A percentile compares a stretch with the other conserved stretches of the same genome.
These are phyloP conservation scores for Prunella vulgaris DNA, from an alignment of 257 asterid species.

Conservation along the genomic window DNA sequence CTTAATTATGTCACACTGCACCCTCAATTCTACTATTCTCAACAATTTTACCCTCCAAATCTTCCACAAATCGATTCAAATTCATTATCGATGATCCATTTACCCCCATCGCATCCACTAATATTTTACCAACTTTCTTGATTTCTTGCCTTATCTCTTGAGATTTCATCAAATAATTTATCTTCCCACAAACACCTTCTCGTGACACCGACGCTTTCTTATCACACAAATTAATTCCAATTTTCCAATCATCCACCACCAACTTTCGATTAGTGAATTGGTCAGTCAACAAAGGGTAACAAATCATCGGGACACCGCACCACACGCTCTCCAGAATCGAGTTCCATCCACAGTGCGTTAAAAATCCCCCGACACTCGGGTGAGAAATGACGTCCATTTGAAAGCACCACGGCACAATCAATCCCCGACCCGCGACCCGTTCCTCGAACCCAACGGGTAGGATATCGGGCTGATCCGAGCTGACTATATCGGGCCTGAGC, in stretches of 20 bases:
- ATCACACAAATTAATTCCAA: slow-evolving; percentile 48
- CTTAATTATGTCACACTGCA: background rate
- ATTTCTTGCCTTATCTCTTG: slow-evolving; percentile 25
- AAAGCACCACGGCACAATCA: slow-evolving; percentile 46
- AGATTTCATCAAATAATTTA: slow-evolving; percentile 35
- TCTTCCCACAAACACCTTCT: slow-evolving; percentile 29
- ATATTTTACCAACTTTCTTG: slow-evolving; percentile 23
- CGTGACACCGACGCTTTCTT: slow-evolving; percentile 2
- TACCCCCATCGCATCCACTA: slow-evolving; percentile 19
- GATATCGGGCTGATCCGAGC: slow-evolving; percentile 25
- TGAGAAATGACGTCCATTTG: slow-evolving; percentile 40
- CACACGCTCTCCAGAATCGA: slow-evolving; percentile 47
- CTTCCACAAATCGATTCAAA: slow-evolving; percentile 33
- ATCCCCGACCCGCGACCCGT: slow-evolving; percentile 25
- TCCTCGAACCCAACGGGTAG: slow-evolving; percentile 32
- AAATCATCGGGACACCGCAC: slow-evolving; percentile 44
- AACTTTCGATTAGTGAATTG: slow-evolving; percentile 46
- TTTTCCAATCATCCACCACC: slow-evolving; percentile 54
- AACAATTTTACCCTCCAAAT: slow-evolving; percentile 33
- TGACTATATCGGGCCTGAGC: slow-evolving; percentile 43
- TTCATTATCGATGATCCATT: slow-evolving; percentile 33
- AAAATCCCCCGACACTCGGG: slow-evolving; percentile 44
- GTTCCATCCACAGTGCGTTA: slow-evolving; percentile 62
- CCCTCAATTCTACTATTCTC: background rate
- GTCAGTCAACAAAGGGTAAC: slow-evolving; percentile 43